phyloP scores from a whole-genome alignment of 768 basidiomycete genomes.

The Panellus pusillus region DNA sequence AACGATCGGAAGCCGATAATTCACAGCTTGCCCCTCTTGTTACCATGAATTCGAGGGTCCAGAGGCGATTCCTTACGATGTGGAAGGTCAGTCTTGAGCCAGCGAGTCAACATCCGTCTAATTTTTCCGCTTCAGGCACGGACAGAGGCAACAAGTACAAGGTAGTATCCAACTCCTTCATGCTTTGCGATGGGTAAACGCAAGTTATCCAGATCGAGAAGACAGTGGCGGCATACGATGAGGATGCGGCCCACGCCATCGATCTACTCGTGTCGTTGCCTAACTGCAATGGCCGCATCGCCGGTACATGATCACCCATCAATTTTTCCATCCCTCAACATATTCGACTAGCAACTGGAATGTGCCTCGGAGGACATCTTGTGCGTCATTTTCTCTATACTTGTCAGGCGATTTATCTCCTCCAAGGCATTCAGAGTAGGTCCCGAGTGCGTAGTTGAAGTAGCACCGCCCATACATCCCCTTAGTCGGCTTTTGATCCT shows the following conservation, averaged over 20 bases:
- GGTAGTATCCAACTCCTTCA: slow-evolving; percentile 33
- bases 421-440: slow-evolving; percentile 42
- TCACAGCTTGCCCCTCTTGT: slow-evolving; percentile 72
- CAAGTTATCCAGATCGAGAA: slow-evolving; percentile 73
- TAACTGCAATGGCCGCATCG: slow-evolving; percentile 92
- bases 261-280: slow-evolving; percentile 70
- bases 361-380: slow-evolving; percentile 88
- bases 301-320: slow-evolving; percentile 46
- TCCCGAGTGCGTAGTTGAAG: neutral
- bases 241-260: slow-evolving; percentile 80
- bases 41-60: slow-evolving; percentile 95
- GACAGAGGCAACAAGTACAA: slow-evolving; percentile 94
- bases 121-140: slow-evolving; percentile 49
- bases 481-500: slow-evolving; percentile 83
- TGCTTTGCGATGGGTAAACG: neutral
- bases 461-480: neutral
- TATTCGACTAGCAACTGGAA: slow-evolving; percentile 65
- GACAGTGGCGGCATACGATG: slow-evolving; percentile 82
- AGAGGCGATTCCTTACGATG: slow-evolving; percentile 85
- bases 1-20: neutral
- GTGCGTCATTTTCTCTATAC: slow-evolving; percentile 40
- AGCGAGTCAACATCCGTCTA: neutral
- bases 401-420: neutral
- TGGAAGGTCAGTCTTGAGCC: slow-evolving; percentile 54
- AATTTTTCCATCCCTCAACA: slow-evolving; percentile 14